Percentiles rank a stretch among this genome's conserved stretches.
These are phyloP conservation scores for Elsinoe perseae DNA, from an alignment of 2,329 filamentous ascomycete genomes.

Conservation along the genomic window DNA sequence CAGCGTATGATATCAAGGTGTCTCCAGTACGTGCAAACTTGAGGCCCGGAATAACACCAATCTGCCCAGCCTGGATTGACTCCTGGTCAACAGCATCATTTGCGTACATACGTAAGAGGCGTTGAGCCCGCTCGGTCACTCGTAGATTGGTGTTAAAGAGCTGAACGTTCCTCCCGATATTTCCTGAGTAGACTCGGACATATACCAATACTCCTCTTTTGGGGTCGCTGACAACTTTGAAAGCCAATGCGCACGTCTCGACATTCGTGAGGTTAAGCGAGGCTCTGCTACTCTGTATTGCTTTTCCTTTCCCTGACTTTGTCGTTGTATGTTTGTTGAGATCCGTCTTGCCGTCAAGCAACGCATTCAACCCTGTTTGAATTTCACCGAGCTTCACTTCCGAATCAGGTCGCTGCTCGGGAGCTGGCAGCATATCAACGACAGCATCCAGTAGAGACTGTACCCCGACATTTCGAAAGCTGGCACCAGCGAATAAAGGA, in stretches of 20 bases:
- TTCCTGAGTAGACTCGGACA: conserved; percentile 83
- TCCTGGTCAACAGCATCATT: conserved; percentile 78
- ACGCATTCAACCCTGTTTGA: conserved; percentile 46
- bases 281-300: conserved; percentile 18
- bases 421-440: conserved; percentile 77
- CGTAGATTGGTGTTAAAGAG: conserved; percentile 84
- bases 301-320: conserved; percentile 19
- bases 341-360: conserved; percentile 33
- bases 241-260: conserved; percentile 61
- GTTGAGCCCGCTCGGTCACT: conserved; percentile 69
- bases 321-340: not conserved
- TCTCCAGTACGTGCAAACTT: conserved; percentile 92
- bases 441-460: conserved; percentile 86
- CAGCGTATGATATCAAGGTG: conserved; percentile 70
- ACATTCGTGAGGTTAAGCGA: conserved; percentile 51
- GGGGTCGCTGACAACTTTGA: conserved; percentile 89
- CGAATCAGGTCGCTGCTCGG: conserved; percentile 69
- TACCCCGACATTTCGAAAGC: conserved; percentile 88
- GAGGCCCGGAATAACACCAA: conserved; percentile 84
- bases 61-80: conserved; percentile 75
- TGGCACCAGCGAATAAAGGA: conserved; percentile 84
- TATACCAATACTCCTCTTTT: conserved; percentile 84
- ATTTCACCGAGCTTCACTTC: conserved; percentile 59
- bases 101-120: conserved; percentile 82
- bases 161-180: conserved; percentile 61